These are phyloP conservation scores for Sodiomyces alkalinus DNA, from an alignment of 2,329 filamentous ascomycete genomes.

Conservation along the genomic window DNA sequence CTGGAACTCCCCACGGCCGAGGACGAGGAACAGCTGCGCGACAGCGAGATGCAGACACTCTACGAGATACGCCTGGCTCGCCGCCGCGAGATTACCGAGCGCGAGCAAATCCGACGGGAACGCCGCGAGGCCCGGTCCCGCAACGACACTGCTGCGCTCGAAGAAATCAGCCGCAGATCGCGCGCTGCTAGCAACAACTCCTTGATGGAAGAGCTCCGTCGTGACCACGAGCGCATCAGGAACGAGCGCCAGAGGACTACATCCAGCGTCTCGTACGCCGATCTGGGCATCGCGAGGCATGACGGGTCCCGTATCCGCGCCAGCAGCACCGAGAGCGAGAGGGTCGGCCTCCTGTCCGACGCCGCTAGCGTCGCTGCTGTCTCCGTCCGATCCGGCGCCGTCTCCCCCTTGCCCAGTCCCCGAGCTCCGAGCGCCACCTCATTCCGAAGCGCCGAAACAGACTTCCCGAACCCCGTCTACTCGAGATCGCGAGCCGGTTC, in stretches of 20 bases:
- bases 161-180: slow-evolving; percentile 44
- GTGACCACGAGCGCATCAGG: slow-evolving; percentile 39
- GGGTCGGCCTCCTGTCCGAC: slow-evolving; percentile 54
- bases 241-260: slow-evolving; percentile 50
- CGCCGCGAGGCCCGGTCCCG: slow-evolving; percentile 57
- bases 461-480: slow-evolving; percentile 23
- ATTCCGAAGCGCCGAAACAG: slow-evolving; percentile 36
- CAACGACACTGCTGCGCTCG: slow-evolving; percentile 55
- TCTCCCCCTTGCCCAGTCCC: slow-evolving; percentile 19
- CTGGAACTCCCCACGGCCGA: slow-evolving; percentile 71
- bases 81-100: slow-evolving; percentile 58
- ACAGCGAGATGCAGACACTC: slow-evolving; percentile 82
- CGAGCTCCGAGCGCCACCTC: slow-evolving; percentile 38
- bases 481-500: slow-evolving; percentile 26
- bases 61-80: slow-evolving; percentile 78
- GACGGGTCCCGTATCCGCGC: slow-evolving; percentile 64
- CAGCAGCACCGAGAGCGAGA: slow-evolving; percentile 59
- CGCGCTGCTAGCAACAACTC: slow-evolving; percentile 30
- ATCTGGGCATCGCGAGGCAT: slow-evolving; percentile 59
- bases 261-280: slow-evolving; percentile 62
- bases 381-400: slow-evolving; percentile 18
- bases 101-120: slow-evolving; percentile 57
- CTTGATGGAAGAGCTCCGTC: slow-evolving; percentile 43
- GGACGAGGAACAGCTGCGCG: slow-evolving; percentile 62
- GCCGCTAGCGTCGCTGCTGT: slow-evolving; percentile 44